Percentiles rank a stretch among this genome's conserved stretches.
Evolutionary conservation across 1,139 yeast species (phyloP).

Genomic region (Citeromyces hawaiiensis): DNA sequence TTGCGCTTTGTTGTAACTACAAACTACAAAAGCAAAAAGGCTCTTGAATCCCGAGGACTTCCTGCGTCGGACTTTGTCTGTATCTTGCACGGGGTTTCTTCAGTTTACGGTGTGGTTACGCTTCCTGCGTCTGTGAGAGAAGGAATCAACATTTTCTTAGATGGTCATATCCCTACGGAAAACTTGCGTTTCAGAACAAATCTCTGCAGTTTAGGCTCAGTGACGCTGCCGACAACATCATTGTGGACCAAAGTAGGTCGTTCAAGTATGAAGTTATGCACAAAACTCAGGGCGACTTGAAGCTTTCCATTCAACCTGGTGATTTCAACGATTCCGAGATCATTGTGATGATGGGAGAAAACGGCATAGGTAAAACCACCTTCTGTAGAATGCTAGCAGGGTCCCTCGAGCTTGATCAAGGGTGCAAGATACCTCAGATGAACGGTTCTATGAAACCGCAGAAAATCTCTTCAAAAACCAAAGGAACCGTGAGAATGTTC

Average conservation of each 20-base stretch:
- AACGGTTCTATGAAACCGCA: conserved; percentile 97
- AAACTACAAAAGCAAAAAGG: no score
- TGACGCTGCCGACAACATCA: conserved; percentile 77
- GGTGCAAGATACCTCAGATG: conserved; percentile 62
- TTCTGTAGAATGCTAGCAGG: conserved; percentile 94
- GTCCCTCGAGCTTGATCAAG: conserved; percentile 74
- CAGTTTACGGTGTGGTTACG: conserved; percentile 96
- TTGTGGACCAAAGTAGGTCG: conserved; percentile 68
- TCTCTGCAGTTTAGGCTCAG: conserved; percentile 86
- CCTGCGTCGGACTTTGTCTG: conserved; percentile 93
- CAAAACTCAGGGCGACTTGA: conserved; percentile 95
- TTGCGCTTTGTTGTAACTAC: no score
- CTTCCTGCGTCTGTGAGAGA: conserved; percentile 94
- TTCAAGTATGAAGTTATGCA: conserved; percentile 69
- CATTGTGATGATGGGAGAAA: conserved; percentile 98
- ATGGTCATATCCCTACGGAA: conserved; percentile 95
- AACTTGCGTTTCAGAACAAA: conserved; percentile 90
- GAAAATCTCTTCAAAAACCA: conserved; percentile 95
- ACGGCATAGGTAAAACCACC: conserved; percentile 98
- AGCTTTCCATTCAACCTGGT: conserved; percentile 67
- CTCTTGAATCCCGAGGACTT: no score
- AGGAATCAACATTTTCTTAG: conserved; percentile 95
- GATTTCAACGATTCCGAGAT: conserved; percentile 94
- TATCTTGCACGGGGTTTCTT: conserved; percentile 93
- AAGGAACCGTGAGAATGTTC: conserved; percentile 96